A percentile compares a stretch with the other conserved stretches of the same genome.
Evolutionary conservation across 2,329 filamentous ascomycete genomes (phyloP).

Genomic region (Plenodomus tracheiphilus): DNA sequence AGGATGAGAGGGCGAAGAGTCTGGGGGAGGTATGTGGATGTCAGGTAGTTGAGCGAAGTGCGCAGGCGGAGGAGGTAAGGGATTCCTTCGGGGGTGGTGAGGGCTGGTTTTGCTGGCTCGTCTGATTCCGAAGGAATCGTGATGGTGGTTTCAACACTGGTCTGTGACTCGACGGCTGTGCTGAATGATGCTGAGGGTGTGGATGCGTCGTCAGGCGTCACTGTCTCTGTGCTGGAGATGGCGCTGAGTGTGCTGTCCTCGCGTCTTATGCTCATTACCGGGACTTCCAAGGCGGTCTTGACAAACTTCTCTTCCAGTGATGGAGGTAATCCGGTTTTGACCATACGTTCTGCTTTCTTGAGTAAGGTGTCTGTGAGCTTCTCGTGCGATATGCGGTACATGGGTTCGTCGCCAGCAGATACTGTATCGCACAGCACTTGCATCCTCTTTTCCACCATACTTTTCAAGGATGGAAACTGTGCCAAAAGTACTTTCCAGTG

Average conservation of each 20-base stretch:
- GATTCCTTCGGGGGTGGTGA: slow-evolving; percentile 50
- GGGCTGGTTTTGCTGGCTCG: slow-evolving; percentile 7
- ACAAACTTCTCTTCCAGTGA: slow-evolving; percentile 89
- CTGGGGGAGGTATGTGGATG: slow-evolving; percentile 60
- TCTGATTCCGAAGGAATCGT: slow-evolving; percentile 5
- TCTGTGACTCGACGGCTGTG: slow-evolving; percentile 21
- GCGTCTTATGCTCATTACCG: slow-evolving; percentile 69
- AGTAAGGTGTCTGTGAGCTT: slow-evolving; percentile 71
- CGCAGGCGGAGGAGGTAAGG: slow-evolving; percentile 65
- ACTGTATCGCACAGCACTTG: slow-evolving; percentile 76
- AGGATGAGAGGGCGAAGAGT: slow-evolving; percentile 50
- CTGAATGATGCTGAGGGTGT: slow-evolving; percentile 11
- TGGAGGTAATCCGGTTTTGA: slow-evolving; percentile 65
- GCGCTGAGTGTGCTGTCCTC: slow-evolving; percentile 52
- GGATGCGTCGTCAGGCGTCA: not conserved
- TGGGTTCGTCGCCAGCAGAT: slow-evolving; percentile 78
- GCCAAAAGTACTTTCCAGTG: slow-evolving; percentile 63
- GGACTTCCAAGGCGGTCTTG: slow-evolving; percentile 72
- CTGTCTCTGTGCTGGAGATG: slow-evolving; percentile 9
- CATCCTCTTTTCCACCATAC: slow-evolving; percentile 67
- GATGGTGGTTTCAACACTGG: slow-evolving; percentile 11
- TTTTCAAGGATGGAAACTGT: slow-evolving; percentile 43
- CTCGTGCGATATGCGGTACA: slow-evolving; percentile 77
- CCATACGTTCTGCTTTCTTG: slow-evolving; percentile 72
- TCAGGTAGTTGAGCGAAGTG: slow-evolving; percentile 67